phyloP scores from a whole-genome alignment of 2,329 filamentous ascomycete genomes.

The Acephala macrosclerotiorum region DNA sequence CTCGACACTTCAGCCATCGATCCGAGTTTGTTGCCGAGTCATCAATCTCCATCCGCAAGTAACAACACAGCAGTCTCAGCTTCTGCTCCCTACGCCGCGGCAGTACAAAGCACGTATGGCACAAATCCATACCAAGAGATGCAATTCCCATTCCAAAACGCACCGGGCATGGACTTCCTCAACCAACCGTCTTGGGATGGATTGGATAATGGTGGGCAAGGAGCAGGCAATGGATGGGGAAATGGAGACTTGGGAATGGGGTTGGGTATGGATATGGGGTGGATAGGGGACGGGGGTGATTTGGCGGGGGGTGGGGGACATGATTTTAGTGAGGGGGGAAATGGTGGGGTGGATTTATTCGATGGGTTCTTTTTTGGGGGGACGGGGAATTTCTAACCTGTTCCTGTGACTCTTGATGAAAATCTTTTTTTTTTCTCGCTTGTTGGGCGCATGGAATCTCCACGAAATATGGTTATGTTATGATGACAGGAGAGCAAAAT shows the following conservation, averaged over 20 bases:
- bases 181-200: slow-evolving; percentile 24
- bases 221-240: slow-evolving; percentile 22
- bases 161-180: slow-evolving; percentile 41
- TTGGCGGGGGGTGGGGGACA: slow-evolving; percentile 31
- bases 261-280: slow-evolving; percentile 28
- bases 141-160: slow-evolving; percentile 37
- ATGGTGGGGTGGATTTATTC: slow-evolving; percentile 52
- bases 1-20: slow-evolving; percentile 40
- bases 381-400: slow-evolving; percentile 32
- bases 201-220: slow-evolving; percentile 26
- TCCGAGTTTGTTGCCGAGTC: slow-evolving; percentile 39
- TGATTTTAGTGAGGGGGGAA: slow-evolving; percentile 41
- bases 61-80: background rate
- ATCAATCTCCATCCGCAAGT: slow-evolving; percentile 14
- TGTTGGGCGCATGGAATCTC: background rate
- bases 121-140: slow-evolving; percentile 29
- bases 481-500: background rate
- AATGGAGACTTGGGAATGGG: slow-evolving; percentile 33
- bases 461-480: background rate
- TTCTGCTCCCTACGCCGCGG: slow-evolving; percentile 12
- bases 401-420: too few relatives aligned
- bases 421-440: too few relatives aligned
- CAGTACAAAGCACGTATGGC: slow-evolving; percentile 20
- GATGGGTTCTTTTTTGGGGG: slow-evolving; percentile 63
- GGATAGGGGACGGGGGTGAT: slow-evolving; percentile 12